phyloP scores from a whole-genome alignment of 306 rosid species.

The Lathyrus sativus region DNA sequence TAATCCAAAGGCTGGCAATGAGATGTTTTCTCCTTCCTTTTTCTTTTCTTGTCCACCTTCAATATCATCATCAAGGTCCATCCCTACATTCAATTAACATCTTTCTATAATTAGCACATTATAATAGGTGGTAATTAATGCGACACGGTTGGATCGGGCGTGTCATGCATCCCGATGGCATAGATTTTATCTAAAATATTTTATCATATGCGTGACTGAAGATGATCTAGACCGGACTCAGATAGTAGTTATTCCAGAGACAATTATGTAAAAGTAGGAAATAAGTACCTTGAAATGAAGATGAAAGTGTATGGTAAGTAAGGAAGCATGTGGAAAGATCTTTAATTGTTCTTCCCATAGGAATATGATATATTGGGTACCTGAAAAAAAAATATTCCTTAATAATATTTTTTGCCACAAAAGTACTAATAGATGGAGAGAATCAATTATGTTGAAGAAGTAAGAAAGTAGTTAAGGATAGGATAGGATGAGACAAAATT shows the following conservation, averaged over 20 bases:
- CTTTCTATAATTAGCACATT: not conserved
- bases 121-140: too few relatives aligned
- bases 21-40: conserved; percentile 64
- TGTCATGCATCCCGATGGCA: too few relatives aligned
- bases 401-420: not conserved
- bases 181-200: too few relatives aligned
- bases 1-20: conserved; percentile 79
- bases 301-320: conserved; percentile 93
- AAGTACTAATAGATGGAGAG: not conserved
- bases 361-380: conserved; percentile 98
- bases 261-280: too few relatives aligned
- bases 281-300: conserved; percentile 92
- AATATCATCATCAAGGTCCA: conserved; percentile 69
- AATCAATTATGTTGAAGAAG: conserved; percentile 6
- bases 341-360: conserved; percentile 94
- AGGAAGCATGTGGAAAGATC: conserved; percentile 94
- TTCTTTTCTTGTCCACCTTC: conserved; percentile 55
- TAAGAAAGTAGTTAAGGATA: not conserved
- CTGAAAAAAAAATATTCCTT: conserved; percentile 43
- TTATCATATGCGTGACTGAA: too few relatives aligned
- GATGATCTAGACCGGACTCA: too few relatives aligned
- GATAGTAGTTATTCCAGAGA: too few relatives aligned
- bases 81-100: conserved; percentile 43
- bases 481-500: conserved; percentile 12
- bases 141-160: too few relatives aligned